These are phyloP conservation scores for Marasmius tenuissimus DNA, from an alignment of 1,284 basidiomycete species.

Conservation along the genomic window DNA sequence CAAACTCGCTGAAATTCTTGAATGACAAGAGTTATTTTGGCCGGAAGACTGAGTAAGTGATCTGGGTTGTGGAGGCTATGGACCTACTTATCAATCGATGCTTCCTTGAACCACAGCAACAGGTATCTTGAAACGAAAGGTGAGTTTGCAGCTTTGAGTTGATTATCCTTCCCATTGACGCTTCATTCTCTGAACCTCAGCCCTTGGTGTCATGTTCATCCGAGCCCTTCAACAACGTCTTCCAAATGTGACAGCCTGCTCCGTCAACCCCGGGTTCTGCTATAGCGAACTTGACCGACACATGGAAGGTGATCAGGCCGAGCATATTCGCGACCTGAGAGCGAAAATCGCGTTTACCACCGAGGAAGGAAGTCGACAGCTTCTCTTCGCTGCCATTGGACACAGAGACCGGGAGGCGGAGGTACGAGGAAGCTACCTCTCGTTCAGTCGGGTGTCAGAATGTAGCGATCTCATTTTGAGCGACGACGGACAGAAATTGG, in stretches of 20 bases:
- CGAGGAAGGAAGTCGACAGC: constrained; percentile 41
- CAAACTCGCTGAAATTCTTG: constrained; percentile 29
- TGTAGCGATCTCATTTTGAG: constrained; percentile 24
- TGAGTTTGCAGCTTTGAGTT: constrained; percentile 15
- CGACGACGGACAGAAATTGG: constrained; percentile 35
- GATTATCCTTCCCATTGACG: background rate
- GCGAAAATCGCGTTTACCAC: constrained; percentile 29
- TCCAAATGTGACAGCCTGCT: constrained; percentile 29
- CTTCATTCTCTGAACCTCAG: constrained; percentile 19
- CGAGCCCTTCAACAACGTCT: constrained; percentile 39
- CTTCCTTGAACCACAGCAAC: background rate
- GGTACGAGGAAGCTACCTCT: constrained; percentile 19
- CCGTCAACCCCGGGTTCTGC: constrained; percentile 50
- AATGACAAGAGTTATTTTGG: constrained; percentile 28
- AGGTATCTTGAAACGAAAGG: constrained; percentile 31
- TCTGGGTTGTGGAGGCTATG: background rate
- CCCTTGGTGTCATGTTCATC: constrained; percentile 42
- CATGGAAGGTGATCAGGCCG: constrained; percentile 14
- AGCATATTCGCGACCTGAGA: constrained; percentile 22
- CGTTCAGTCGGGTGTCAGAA: constrained; percentile 13
- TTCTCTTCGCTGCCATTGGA: constrained; percentile 41
- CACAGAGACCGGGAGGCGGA: constrained; percentile 18
- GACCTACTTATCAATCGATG: background rate
- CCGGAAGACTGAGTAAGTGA: background rate
- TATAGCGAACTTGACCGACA: constrained; percentile 37